Evolutionary conservation across 495 filamentous ascomycete species (phyloP).

Genomic region (Astrothelium macrocarpum): DNA sequence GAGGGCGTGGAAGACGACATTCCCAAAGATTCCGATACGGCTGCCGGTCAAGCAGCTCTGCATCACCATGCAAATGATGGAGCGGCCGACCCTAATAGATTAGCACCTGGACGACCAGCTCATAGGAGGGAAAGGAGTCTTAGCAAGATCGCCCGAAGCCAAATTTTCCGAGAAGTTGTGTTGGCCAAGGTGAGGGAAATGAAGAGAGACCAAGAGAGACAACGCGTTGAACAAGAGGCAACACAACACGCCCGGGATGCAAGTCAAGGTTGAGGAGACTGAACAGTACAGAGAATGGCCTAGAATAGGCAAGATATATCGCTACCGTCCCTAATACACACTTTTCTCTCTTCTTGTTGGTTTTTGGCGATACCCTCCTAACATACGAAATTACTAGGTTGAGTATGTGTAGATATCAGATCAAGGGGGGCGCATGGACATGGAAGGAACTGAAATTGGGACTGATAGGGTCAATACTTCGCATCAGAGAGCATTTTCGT

Average conservation of each 20-base stretch:
- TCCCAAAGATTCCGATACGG: constrained; percentile 45
- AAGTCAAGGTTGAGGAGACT: neutral
- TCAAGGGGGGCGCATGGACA: neutral
- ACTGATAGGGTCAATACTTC: neutral
- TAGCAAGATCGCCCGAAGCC: constrained; percentile 68
- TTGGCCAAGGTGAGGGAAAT: constrained; percentile 90
- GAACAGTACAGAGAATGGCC: neutral
- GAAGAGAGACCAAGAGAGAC: constrained; percentile 60
- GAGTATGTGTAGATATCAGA: neutral
- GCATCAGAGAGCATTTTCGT: neutral
- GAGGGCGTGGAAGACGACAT: constrained; percentile 53
- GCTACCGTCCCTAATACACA: neutral
- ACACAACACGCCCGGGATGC: constrained; percentile 7
- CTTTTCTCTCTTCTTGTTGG: neutral
- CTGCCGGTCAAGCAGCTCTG: constrained; percentile 29
- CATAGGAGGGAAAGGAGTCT: constrained; percentile 54
- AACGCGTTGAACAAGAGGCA: constrained; percentile 28
- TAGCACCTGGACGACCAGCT: constrained; percentile 13
- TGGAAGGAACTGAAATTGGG: too few species aligned
- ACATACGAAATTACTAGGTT: neutral
- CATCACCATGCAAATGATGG: constrained; percentile 16
- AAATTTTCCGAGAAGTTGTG: constrained; percentile 96
- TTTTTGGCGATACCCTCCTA: neutral
- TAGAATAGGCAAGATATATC: neutral
- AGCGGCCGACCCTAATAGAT: constrained; percentile 11